Conservation (phyloP, 2,329 filamentous ascomycete genomes). For the Phialophora expanda region DNA sequence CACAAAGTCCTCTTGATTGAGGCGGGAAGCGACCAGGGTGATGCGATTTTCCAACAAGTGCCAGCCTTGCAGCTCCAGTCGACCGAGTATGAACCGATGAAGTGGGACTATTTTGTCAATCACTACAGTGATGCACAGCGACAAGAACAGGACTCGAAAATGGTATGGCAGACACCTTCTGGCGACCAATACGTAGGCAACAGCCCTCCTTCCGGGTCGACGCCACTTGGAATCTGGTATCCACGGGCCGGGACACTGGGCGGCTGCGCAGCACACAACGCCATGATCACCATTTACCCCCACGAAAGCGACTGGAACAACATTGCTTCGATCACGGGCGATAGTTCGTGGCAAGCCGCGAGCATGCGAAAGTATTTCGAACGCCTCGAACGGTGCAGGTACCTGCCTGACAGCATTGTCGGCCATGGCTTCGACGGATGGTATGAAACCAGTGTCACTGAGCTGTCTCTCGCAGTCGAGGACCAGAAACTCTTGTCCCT, state of each 20-base stretch:
- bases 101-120: constrained; percentile 48
- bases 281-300: constrained; percentile 64
- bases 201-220: constrained; percentile 59
- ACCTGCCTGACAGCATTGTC: constrained; percentile 48
- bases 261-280: constrained; percentile 67
- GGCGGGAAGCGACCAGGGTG: constrained; percentile 46
- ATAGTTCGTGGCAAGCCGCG: constrained; percentile 61
- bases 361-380: constrained; percentile 65
- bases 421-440: constrained; percentile 66
- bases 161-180: constrained; percentile 51
- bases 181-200: constrained; percentile 61
- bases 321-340: constrained; percentile 64
- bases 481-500: constrained; percentile 62
- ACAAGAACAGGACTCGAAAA: constrained; percentile 45
- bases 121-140: constrained; percentile 44
- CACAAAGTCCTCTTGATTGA: constrained; percentile 48
- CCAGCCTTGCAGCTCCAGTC: constrained; percentile 42
- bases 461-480: constrained; percentile 57
- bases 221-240: constrained; percentile 61
- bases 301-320: constrained; percentile 65
- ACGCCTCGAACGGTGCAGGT: constrained; percentile 60
- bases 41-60: constrained; percentile 42
- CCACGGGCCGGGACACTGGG: constrained; percentile 63
- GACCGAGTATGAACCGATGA: constrained; percentile 42
- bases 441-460: constrained; percentile 59